Evolutionary conservation across 306 rosid species (phyloP), one percentile per base, ranked within the genome.

Genomic region (Begonia fuchsioides): DNA sequence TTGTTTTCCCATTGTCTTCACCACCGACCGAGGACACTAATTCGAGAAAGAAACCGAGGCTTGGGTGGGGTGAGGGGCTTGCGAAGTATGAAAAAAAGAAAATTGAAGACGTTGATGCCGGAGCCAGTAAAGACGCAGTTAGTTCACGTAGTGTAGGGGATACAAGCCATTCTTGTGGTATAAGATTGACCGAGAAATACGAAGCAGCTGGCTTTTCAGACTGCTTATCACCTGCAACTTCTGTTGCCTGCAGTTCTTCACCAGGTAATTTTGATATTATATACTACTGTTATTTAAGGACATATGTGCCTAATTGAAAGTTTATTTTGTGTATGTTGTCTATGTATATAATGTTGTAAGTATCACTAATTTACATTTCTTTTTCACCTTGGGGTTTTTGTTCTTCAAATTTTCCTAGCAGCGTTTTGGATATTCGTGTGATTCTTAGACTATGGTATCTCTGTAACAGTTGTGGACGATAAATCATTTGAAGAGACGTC

Each of bases 41-140:
- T 53, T 92, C 96, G n/a, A 70, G 92, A 64, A 92, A 92, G 79
- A 92, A 92, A 68, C 83, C 88, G 6, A 77, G 99, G 61, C 78
- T 92, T 58, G 77, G 77, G 38, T 92, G 99, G 99, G 99, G 99
- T 1, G 99, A 92, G 61, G 99, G 99, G 13, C 75, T 92, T 51
- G 96, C 96, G 11, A 92, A 86, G 81, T 92, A 79, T 48, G 99
- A 92, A 80, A 92, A 82, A 62, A 76, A 86, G 68, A 86, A 72
- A 66, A 77, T 84, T 14, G 97, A 83, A 20, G 35, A 26, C 35
- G 92, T 94, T 56, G 96, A 82, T 55, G 62, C 53, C 12, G 55
- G 54, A 20, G 53, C 71, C 49, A 68, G 58, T 54, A 92, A 77
- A 60, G 86, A 82, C 54, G 86, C 61, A 17, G 61, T 67, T 59